Conservation (phyloP, 176 grass and related monocot genomes). For the Alloteropsis semialata region DNA sequence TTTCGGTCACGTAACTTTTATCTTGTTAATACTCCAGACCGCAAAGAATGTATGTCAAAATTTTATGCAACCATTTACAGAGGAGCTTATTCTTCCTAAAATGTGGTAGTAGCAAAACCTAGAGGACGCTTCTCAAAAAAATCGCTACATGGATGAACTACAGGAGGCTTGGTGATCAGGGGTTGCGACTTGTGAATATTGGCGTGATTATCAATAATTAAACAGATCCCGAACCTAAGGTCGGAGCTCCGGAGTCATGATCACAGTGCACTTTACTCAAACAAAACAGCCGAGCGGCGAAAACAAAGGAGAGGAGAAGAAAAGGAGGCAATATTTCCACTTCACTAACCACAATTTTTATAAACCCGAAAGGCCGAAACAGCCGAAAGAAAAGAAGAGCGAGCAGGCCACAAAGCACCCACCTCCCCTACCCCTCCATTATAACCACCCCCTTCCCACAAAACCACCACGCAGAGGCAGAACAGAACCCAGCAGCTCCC, state of each 20-base stretch:
- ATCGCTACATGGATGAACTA: no score
- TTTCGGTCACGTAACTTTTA: no score
- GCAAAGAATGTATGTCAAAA: no score
- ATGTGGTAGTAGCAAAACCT: no score
- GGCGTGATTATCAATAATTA: neutral
- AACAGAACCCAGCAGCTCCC: slow-evolving; percentile 12
- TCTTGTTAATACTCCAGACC: no score
- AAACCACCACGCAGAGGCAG: slow-evolving; percentile 36
- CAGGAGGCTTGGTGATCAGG: neutral
- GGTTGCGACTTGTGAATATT: neutral
- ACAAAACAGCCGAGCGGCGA: slow-evolving; percentile 18
- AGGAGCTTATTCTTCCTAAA: no score
- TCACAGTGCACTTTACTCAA: slow-evolving; percentile 42
- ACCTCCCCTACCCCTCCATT: slow-evolving; percentile 44
- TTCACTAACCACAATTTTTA: slow-evolving; percentile 54
- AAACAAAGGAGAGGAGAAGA: neutral
- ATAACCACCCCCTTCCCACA: slow-evolving; percentile 52
- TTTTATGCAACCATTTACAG: no score
- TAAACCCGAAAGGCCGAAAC: no score
- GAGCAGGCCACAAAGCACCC: slow-evolving; percentile 30
- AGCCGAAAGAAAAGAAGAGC: slow-evolving; percentile 44
- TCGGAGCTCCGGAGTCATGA: slow-evolving; percentile 38
- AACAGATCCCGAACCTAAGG: neutral
- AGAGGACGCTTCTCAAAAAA: no score
- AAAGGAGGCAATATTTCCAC: slow-evolving; percentile 10